Evolutionary conservation across 768 basidiomycete genomes (phyloP), one percentile per base, ranked within the genome.

Genomic region (Flagelloscypha sp.): DNA sequence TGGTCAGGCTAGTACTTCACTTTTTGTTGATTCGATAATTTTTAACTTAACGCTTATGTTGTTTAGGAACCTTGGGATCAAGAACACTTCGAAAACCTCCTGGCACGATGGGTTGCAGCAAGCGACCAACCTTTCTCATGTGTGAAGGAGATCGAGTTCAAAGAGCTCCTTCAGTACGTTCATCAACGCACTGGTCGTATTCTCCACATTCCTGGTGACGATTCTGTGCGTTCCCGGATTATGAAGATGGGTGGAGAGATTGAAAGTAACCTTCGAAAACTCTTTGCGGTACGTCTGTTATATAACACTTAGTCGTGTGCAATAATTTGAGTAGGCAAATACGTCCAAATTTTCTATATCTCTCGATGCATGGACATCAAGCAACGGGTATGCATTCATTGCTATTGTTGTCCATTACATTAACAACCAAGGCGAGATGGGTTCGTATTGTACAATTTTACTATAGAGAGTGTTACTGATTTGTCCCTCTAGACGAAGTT

Each of bases 401-500:
- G 53, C 50, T 1, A 50, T 54, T 29, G 42, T 54, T 18, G 46
- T 43, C 4, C 50, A 54, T 27, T 52, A 45, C 15, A 28, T 52
- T 9, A 44, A 35, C 8, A 52, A 50, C 30, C 35, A 47, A 16
- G 45, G 49, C 7, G 25, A 43, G 15, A 44, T 50, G n/a, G 43
- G 53, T 47, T 35, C n/a, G 40, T 36, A n/a, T n/a, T n/a, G n/a
- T n/a, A n/a, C n/a, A n/a, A n/a, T n/a, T n/a, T n/a, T n/a, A n/a
- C n/a, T n/a, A n/a, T n/a, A n/a, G n/a, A n/a, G n/a, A n/a, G n/a
- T n/a, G n/a, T n/a, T n/a, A n/a, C n/a, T n/a, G n/a, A n/a, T n/a
- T n/a, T n/a, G n/a, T n/a, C n/a, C n/a, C n/a, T 15, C 15, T 27
- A 63, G 59, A 62, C 36, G 61, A 64, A 32, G 23, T 53, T 0